A percentile compares a stretch with the other conserved stretches of the same genome.
These are phyloP conservation scores for Brasenia schreberi DNA, from an alignment of 164 flowering plant species.

Conservation along the genomic window DNA sequence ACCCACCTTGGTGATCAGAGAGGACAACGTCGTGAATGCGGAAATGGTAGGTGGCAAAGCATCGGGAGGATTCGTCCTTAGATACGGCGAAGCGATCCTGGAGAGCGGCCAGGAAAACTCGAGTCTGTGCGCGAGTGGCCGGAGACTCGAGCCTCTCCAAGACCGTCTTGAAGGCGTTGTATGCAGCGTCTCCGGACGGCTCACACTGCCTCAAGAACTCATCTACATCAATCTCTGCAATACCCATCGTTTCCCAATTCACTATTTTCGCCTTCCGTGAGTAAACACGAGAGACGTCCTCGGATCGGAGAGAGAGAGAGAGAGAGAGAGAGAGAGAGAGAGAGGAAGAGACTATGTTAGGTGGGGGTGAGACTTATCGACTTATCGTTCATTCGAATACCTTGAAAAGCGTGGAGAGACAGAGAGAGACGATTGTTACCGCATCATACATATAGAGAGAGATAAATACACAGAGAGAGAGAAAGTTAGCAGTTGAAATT, in stretches of 20 bases:
- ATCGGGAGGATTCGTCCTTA: slow-evolving; percentile 26
- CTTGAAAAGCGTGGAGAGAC: no score
- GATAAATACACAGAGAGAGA: no score
- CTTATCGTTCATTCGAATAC: no score
- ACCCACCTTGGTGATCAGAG: slow-evolving; percentile 46
- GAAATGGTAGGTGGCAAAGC: slow-evolving; percentile 60
- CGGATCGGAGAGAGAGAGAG: no score
- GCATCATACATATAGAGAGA: no score
- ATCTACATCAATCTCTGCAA: slow-evolving; percentile 17
- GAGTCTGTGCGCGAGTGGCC: slow-evolving; percentile 43
- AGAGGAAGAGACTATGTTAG: no score
- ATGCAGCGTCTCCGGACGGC: slow-evolving; percentile 80
- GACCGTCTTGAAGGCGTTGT: slow-evolving; percentile 49
- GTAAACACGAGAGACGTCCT: not conserved
- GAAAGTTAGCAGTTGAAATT: no score
- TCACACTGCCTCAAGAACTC: slow-evolving; percentile 55
- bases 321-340: no score
- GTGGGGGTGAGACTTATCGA: no score
- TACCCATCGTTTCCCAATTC: not conserved
- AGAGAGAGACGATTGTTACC: no score
- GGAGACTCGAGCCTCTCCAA: slow-evolving; percentile 80
- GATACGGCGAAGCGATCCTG: slow-evolving; percentile 36
- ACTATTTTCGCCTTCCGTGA: not conserved
- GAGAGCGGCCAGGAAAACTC: slow-evolving; percentile 59
- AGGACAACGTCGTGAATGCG: slow-evolving; percentile 63